Base-by-base conservation (phyloP, 192 early-diverging fungal species). In the Rhizophagus sp. region DNA sequence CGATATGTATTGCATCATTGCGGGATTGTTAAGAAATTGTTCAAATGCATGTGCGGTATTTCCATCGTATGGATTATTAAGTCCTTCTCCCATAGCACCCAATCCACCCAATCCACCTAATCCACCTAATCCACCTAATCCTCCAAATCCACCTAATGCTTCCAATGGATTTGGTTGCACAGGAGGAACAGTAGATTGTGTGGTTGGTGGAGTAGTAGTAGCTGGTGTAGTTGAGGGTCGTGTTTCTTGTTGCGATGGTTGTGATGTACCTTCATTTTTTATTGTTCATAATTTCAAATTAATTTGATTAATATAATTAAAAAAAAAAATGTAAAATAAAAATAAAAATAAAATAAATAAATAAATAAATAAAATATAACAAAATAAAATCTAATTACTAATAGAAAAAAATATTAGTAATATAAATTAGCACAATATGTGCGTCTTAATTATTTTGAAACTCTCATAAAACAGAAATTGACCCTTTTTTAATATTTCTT, bases 11-110 rank as follows among this genome's bases (percentile, higher is more conserved):
- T 94, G 90, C 33, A 91, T 88, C 85, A 96, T 88, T 83, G 88
- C 90, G 12, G 97, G 97, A 84, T 99, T 97, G 67, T 89, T 87
- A 81, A 97, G 81, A 87, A 98, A 89, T 74, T 44, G 25, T 22
- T 68, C 65, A 10, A 75, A 47, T 90, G 87, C 75, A 89, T 88
- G 82, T 91, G 84, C 86, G 88, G 92, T 79, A 93, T 89, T 87
- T 91, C 86, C 13, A 88, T 91, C 80, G 93, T 89, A 86, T 91
- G 87, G 63, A 88, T 30, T 30, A 30, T 30, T 30, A 30, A 30
- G 30, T 30, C 30, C 30, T 30, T 11, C 44, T 47, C 44, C 44
- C 44, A 12, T 47, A 47, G 11, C 44, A 88, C 88, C 94, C 88
- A 72, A 73, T 89, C 41, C 41, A 44, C 41, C 41, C 7, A 44